Evolutionary conservation across 1,284 basidiomycete genomes (phyloP), one percentile per base, ranked within the genome.

Genomic region (Phylloboletellus chloephorus): DNA sequence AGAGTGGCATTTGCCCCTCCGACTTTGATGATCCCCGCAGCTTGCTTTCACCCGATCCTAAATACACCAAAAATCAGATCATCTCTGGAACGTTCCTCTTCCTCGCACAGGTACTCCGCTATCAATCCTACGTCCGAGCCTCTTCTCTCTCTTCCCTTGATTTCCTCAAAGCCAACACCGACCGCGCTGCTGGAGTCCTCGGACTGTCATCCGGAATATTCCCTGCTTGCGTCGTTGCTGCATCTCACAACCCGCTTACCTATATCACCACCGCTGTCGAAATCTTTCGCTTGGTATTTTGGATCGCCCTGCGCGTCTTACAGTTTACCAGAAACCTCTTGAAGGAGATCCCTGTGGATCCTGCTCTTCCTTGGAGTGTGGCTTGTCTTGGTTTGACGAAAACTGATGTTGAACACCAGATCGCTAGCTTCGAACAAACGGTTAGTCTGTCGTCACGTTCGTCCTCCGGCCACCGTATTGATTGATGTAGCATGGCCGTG

Each of bases 171-270:
- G 33, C 44, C 15, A 71, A 70, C 39, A 31, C 44, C 25, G 45
- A 59, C 10, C 48, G 67, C 30, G 46, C 47, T 1, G 39, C 65
- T 15, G 74, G 73, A n/a, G 52, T 79, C 30, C 57, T 80, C 2
- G 78, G 76, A 3, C 78, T 81, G 56, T 82, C 78, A 5, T 79
- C 76, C 16, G 81, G 80, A 13, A 68, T 80, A 39, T 60, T 82
- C 34, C 64, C 75, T 7, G 77, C 79, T 2, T 73, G 72, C 38
- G 70, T 78, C 8, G 71, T 74, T 4, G 72, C 67, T 16, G 63
- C 73, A 4, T 77, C 78, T 0, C 42, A 50, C 8, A 63, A 63
- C 28, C 55, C 65, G 16, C 54, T 68, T 19, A 55, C 65, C 3
- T 77, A 71, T 46, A 65, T 80, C 32, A 56, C 61, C 2, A 60